These are phyloP conservation scores for Heliocybe sulcata DNA, from an alignment of 1,284 basidiomycete genomes.

Conservation along the genomic window DNA sequence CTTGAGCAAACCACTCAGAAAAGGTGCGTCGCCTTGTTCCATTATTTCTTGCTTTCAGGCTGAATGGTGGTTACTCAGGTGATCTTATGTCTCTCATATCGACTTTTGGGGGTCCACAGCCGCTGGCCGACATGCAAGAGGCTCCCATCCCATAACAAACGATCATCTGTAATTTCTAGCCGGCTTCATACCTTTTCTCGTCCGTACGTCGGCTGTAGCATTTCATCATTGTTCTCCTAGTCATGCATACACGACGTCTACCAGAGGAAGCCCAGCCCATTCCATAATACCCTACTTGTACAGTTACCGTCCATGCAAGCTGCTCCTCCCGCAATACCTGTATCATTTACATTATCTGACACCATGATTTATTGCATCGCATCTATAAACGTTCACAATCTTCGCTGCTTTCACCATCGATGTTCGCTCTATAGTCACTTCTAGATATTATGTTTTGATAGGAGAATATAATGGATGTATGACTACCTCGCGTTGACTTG, in stretches of 20 bases:
- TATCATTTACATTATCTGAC: neutral
- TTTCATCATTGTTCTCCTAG: too few relatives aligned
- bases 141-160: neutral
- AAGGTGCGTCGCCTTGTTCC: slow-evolving; percentile 32
- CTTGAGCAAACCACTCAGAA: slow-evolving; percentile 62
- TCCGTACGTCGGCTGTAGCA: too few relatives aligned
- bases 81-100: slow-evolving; percentile 2
- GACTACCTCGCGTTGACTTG: too few relatives aligned
- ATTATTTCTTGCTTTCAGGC: neutral
- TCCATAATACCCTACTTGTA: neutral
- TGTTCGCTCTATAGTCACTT: neutral
- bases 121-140: neutral
- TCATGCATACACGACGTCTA: neutral
- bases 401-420: neutral
- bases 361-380: neutral
- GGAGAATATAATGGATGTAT: neutral
- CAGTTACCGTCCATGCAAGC: neutral
- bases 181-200: too few relatives aligned
- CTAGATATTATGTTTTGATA: neutral
- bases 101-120: neutral
- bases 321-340: neutral
- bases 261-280: neutral
- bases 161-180: too few relatives aligned
- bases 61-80: neutral
- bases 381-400: neutral